phyloP scores from a whole-genome alignment of 176 grass and related monocot genomes.

The Aegilops longissima region DNA sequence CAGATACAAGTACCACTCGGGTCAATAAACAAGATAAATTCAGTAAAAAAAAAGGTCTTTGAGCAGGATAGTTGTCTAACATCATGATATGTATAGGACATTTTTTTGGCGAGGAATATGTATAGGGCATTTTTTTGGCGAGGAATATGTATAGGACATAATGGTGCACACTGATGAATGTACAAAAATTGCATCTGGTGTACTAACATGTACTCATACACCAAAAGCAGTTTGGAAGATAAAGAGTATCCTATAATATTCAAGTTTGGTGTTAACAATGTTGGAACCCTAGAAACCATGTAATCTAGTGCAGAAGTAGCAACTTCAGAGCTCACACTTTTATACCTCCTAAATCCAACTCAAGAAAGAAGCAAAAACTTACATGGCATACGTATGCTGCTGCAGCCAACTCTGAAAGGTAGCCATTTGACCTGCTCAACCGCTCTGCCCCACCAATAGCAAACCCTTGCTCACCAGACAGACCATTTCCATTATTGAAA shows the following conservation, averaged over 20 bases:
- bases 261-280: not conserved
- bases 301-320: not conserved
- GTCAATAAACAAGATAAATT: not conserved
- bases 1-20: constrained; percentile 15
- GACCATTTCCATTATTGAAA: constrained; percentile 90
- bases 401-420: constrained; percentile 87
- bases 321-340: constrained; percentile 5
- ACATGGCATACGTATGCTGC: constrained; percentile 90
- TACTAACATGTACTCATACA: not conserved
- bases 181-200: not conserved
- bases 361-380: constrained; percentile 38
- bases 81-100: not conserved
- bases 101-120: too few relatives aligned
- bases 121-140: too few relatives aligned
- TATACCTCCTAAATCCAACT: not conserved
- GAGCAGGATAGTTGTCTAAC: not conserved
- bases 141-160: constrained; percentile 6
- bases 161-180: not conserved
- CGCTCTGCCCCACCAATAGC: constrained; percentile 86
- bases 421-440: constrained; percentile 75
- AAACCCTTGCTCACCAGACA: constrained; percentile 79
- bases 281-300: constrained; percentile 3
- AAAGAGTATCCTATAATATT: constrained; percentile 1
- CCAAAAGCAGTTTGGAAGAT: not conserved
- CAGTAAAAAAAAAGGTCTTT: not conserved